Evolutionary conservation across 306 rosid species (phyloP).

Genomic region (Sesbania bispinosa): DNA sequence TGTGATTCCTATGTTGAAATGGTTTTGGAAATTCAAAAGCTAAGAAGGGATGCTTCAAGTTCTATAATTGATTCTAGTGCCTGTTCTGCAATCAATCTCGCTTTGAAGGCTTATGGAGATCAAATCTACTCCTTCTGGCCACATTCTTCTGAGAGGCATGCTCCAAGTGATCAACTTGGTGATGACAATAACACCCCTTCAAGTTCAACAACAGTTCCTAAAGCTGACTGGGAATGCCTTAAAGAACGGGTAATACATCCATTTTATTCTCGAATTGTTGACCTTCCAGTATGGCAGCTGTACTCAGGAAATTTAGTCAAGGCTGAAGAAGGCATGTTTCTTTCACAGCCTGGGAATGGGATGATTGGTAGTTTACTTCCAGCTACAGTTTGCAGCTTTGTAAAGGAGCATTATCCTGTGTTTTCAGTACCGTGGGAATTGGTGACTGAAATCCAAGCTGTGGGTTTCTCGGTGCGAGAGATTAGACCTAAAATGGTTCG

Average conservation of each 20-base stretch:
- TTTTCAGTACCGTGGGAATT: constrained; percentile 98
- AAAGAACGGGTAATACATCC: constrained; percentile 74
- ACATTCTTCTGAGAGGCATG: constrained; percentile 44
- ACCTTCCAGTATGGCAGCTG: constrained; percentile 95
- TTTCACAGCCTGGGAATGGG: constrained; percentile 93
- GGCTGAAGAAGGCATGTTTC: constrained; percentile 99
- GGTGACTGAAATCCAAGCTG: constrained; percentile 86
- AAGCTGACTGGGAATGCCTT: constrained; percentile 88
- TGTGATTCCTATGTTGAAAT: constrained; percentile 89
- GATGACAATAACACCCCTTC: constrained; percentile 28
- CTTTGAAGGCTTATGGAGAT: constrained; percentile 80
- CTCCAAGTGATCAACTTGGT: constrained; percentile 40
- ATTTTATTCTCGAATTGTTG: constrained; percentile 78
- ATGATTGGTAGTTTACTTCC: constrained; percentile 78
- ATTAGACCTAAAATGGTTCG: constrained; percentile 96
- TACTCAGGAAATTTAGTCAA: constrained; percentile 94
- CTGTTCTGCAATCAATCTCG: constrained; percentile 42
- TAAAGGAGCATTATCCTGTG: constrained; percentile 95
- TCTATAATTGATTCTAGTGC: constrained; percentile 58
- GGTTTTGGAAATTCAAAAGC: constrained; percentile 75
- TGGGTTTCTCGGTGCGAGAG: constrained; percentile 74
- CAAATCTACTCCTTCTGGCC: constrained; percentile 92
- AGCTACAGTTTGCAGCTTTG: constrained; percentile 93
- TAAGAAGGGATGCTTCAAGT: constrained; percentile 64
- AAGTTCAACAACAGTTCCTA: constrained; percentile 39